phyloP scores from a whole-genome alignment of 768 basidiomycete species.

The Suillus discolor region DNA sequence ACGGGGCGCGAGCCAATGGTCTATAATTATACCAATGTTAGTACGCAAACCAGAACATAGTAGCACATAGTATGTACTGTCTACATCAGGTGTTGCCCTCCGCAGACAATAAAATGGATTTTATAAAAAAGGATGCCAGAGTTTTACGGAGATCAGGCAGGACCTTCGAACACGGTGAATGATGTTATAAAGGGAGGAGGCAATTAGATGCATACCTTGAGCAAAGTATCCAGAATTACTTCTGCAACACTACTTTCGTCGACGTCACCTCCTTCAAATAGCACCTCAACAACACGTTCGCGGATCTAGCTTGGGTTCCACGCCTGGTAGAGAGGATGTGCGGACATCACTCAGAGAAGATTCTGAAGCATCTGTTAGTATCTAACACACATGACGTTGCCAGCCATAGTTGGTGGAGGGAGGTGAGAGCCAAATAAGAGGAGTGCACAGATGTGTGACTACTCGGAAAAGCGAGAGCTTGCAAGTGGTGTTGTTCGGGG shows the following conservation, averaged over 20 bases:
- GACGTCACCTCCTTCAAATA: conserved; percentile 89
- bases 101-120: conserved; percentile 81
- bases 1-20: too few species aligned
- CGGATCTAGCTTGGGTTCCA: conserved; percentile 93
- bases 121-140: conserved; percentile 74
- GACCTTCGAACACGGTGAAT: conserved; percentile 47
- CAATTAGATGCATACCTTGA: conserved; percentile 54
- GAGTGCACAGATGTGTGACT: conserved; percentile 74
- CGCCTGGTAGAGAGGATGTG: conserved; percentile 52
- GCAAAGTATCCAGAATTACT: conserved; percentile 72
- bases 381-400: conserved; percentile 56
- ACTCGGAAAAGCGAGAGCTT: conserved; percentile 69
- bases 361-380: conserved; percentile 72
- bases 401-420: conserved; percentile 73
- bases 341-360: conserved; percentile 33
- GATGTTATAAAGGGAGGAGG: neutral
- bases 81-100: conserved; percentile 96
- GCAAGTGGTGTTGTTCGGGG: conserved; percentile 86
- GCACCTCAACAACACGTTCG: conserved; percentile 86
- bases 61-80: too few species aligned
- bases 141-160: conserved; percentile 89
- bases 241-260: conserved; percentile 87
- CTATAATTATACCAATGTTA: too few species aligned
- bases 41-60: too few species aligned
- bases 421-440: conserved; percentile 82